Conservation (phyloP, 225 moss, liverwort and hornwort species). For the Sphagnum contortum region DNA sequence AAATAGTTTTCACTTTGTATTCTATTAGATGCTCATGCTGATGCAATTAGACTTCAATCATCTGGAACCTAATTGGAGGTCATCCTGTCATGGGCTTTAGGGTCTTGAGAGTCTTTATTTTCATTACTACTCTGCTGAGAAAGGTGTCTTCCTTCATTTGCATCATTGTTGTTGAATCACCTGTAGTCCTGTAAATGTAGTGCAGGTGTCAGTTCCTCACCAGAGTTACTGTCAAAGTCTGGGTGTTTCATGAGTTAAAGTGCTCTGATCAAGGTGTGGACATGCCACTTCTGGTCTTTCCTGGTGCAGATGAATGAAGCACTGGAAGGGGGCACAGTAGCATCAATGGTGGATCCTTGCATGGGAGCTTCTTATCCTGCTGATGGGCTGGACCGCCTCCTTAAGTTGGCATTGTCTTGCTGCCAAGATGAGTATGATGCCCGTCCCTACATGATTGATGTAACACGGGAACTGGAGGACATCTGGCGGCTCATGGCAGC, state of each 20-base stretch:
- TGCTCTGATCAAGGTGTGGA: too few relatives aligned
- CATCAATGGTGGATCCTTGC: slow-evolving; percentile 46
- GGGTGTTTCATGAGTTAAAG: not conserved
- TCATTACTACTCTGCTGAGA: not conserved
- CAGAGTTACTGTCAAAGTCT: not conserved
- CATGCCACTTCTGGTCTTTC: too few relatives aligned
- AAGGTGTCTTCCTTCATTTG: too few relatives aligned
- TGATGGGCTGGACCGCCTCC: slow-evolving; percentile 36
- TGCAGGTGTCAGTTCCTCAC: too few relatives aligned
- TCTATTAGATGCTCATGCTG: not conserved
- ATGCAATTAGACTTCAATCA: not conserved
- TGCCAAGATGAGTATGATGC: slow-evolving; percentile 41
- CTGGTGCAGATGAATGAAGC: slow-evolving; percentile 26
- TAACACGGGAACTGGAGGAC: slow-evolving; percentile 58
- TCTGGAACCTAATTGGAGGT: not conserved
- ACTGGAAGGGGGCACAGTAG: slow-evolving; percentile 26
- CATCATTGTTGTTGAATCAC: too few relatives aligned
- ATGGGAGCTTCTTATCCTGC: slow-evolving; percentile 43
- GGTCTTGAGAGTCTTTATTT: not conserved
- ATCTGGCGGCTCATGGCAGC: slow-evolving; percentile 41
- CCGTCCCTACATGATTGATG: slow-evolving; percentile 68
- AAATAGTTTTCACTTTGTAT: not conserved
- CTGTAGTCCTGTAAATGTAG: too few relatives aligned
- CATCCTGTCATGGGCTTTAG: not conserved
- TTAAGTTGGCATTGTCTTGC: slow-evolving; percentile 52